These are phyloP conservation scores for Helenozyma baotianmanensis DNA, from an alignment of 805 yeast genomes.

Conservation along the genomic window DNA sequence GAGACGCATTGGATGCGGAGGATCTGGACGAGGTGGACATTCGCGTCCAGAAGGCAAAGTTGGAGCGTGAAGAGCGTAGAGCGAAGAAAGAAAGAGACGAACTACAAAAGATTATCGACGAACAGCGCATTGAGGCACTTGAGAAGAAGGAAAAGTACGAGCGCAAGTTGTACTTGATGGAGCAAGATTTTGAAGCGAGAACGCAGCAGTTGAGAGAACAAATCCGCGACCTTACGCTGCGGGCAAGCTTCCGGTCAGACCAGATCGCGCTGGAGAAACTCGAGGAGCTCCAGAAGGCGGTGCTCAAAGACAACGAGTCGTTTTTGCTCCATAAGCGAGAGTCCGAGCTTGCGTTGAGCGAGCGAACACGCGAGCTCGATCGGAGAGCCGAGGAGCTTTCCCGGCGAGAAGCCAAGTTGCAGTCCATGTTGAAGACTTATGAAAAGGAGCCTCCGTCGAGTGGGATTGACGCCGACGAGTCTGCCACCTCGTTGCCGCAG, in stretches of 20 bases:
- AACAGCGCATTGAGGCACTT: background rate
- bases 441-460: too few relatives aligned
- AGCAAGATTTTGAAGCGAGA: conserved; percentile 6
- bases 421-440: too few relatives aligned
- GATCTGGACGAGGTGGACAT: conserved; percentile 2
- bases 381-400: too few relatives aligned
- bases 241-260: too few relatives aligned
- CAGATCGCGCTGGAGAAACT: background rate
- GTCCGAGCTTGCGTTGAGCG: too few relatives aligned
- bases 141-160: conserved; percentile 5
- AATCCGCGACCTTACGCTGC: too few relatives aligned
- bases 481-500: too few relatives aligned
- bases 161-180: conserved; percentile 7
- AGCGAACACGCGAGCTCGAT: background rate
- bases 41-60: background rate
- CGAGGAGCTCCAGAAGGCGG: background rate
- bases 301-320: conserved; percentile 1
- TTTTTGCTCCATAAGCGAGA: background rate
- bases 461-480: too few relatives aligned
- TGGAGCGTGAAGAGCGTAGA: background rate
- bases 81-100: background rate
- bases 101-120: background rate
- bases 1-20: background rate
- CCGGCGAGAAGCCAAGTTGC: too few relatives aligned
- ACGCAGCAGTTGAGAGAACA: conserved; percentile 3